These are phyloP conservation scores for Gossypium mustelinum DNA, from an alignment of 345 rosid species.

Conservation along the genomic window DNA sequence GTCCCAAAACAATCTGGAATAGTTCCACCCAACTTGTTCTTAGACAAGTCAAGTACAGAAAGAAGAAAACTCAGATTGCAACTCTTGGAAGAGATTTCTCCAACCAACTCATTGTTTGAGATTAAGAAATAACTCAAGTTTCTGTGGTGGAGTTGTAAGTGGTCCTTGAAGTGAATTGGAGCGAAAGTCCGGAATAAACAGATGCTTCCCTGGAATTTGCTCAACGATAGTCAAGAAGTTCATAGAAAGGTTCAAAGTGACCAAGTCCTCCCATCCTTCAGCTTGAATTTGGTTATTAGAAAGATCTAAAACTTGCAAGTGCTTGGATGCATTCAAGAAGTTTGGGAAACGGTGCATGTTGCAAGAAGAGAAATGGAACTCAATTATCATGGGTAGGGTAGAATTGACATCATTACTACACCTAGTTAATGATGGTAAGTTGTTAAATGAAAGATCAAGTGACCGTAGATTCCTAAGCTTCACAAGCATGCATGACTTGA, in stretches of 20 bases:
- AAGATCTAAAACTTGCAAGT: not conserved
- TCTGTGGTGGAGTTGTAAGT: not conserved
- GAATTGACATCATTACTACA: no score
- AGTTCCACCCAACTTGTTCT: slow-evolving; percentile 24
- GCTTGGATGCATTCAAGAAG: not conserved
- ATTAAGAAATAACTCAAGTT: not conserved
- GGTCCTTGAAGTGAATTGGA: slow-evolving; percentile 5
- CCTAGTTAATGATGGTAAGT: no score
- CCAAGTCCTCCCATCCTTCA: not conserved
- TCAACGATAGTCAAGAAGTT: not conserved
- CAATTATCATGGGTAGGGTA: not conserved
- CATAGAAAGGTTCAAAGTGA: not conserved
- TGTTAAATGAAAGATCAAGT: no score
- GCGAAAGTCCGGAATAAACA: not conserved
- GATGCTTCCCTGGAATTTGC: not conserved
- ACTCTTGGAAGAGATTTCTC: not conserved
- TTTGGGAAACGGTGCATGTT: not conserved
- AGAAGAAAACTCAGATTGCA: slow-evolving; percentile 5
- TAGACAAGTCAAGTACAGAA: not conserved
- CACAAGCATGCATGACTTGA: no score
- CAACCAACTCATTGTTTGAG: not conserved
- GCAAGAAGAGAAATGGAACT: not conserved
- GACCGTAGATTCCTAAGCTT: no score
- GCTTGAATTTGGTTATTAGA: not conserved
- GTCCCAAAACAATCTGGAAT: not conserved